Evolutionary conservation across 176 grass and related monocot species (phyloP), one percentile per base, ranked within the genome.

Genomic region (Carex myosuroides): DNA sequence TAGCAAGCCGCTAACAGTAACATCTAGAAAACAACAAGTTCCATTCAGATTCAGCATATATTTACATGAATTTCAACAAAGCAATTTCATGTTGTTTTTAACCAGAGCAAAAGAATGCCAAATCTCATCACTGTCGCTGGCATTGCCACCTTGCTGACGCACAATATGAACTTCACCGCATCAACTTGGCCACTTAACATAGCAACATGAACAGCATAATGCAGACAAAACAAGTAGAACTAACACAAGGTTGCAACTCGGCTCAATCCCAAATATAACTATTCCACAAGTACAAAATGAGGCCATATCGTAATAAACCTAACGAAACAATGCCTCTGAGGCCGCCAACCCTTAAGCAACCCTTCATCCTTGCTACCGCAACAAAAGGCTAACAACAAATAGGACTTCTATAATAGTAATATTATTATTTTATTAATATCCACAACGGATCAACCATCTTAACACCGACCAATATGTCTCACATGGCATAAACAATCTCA

Each of bases 401-500:
- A 85, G 21, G 57, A 82, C 65, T 58, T 56, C 26, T 41, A 30
- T 75, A 75, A 75, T 75, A 75, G 14, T 54, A 75, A 53, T 52
- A 53, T 29, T 75, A 75, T 75, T 48, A 54, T 30, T 53, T 75
- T 78, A 78, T 78, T 75, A 78, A 8, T 78, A 78, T 78, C 73
- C 73, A 78, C 73, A 78, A 56, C 73, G 2, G 52, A 78, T 18
- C 50, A 18, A 33, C 73, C 73, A n/a, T 46, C 50, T 17, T 20
- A 18, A 13, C 55, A 30, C 72, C 73, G 12, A 50, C 66, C 63
- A 84, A 56, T 7, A 11, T 81, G 60, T 59, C 64, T 83, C 81
- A 89, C 86, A 89, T 86, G 44, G 91, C 94, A 67, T 87, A 86
- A 35, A 89, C 79, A 35, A 89, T 77, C 79, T 91, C 89, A 50